Conservation (phyloP, 2,329 filamentous ascomycete genomes). For the Neurospora sp. region DNA sequence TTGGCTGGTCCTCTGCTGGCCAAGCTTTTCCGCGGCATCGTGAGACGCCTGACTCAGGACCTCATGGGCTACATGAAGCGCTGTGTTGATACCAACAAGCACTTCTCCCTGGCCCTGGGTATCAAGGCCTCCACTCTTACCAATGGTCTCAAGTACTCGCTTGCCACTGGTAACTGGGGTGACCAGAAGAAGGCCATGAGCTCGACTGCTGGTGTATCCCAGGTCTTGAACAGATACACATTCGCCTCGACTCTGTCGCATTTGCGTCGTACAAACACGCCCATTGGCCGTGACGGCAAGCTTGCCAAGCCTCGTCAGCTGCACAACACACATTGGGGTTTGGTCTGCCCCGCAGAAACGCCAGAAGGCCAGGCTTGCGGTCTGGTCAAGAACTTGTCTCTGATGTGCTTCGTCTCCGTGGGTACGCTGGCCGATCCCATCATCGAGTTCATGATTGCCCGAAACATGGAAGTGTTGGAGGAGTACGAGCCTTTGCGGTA, state of each 20-base stretch:
- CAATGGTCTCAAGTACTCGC: constrained; percentile 89
- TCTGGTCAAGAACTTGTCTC: constrained; percentile 90
- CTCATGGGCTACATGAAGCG: constrained; percentile 84
- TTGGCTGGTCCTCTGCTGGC: constrained; percentile 88
- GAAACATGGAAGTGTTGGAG: constrained; percentile 93
- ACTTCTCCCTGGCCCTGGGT: constrained; percentile 84
- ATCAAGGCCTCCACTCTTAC: constrained; percentile 87
- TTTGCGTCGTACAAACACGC: constrained; percentile 93
- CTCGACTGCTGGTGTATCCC: constrained; percentile 92
- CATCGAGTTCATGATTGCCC: constrained; percentile 88
- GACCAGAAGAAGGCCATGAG: constrained; percentile 97
- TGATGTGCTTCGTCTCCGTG: constrained; percentile 98
- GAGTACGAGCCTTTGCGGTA: constrained; percentile 82
- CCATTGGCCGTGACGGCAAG: constrained; percentile 94
- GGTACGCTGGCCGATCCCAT: constrained; percentile 85
- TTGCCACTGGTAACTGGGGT: constrained; percentile 98
- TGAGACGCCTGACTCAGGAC: constrained; percentile 83
- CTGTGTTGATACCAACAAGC: constrained; percentile 78
- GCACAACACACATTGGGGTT: constrained; percentile 97
- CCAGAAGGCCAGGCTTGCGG: constrained; percentile 98
- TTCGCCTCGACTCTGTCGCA: constrained; percentile 95
- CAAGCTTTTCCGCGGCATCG: constrained; percentile 89
- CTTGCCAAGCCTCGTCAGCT: constrained; percentile 95
- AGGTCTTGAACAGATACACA: constrained; percentile 95
- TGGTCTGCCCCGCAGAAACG: constrained; percentile 94